Evolutionary conservation across 139 green algal genomes (phyloP), one percentile per base, ranked within the genome.

Genomic region (Mesotaenium endlicherianum): DNA sequence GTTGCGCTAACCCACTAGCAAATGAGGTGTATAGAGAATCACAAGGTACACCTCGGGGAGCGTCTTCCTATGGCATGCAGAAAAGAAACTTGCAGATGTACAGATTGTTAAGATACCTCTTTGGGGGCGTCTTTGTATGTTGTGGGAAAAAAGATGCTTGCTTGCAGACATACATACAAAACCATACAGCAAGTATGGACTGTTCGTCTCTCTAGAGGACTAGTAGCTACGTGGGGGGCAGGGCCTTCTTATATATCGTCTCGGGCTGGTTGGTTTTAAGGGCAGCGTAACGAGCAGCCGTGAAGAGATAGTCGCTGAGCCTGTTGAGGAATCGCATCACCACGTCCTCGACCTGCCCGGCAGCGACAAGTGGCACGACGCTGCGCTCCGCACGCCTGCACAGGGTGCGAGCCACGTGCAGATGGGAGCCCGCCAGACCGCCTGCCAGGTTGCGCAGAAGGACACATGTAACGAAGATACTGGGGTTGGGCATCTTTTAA

Each of bases 301-400:
- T 96, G 90, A 98, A 98, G 17, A 98, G 88, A 87, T 96, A 99
- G 91, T 99, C 96, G 60, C 91, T 96, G n/a, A 98, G 87, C 0
- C 96, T 87, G 87, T 99, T 98, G 8, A 98, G 76, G 80, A 93
- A 99, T 3, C 91, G 58, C 16, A 92, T 87, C 0, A 93, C 90
- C 16, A 58, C 40, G 0, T 72, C 81, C 31, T 82, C 57, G 3
- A 88, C 53, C 40, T 82, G 76, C 2, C 64, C 39, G 3, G 38
- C 77, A 5, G 2, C 41, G 16, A 84, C 77, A 55, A 98, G 82
- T 1, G 90, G 89, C 26, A 94, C 88, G 0, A 98, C 91, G 30
- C 81, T 88, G 1, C 95, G 90, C 90, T 98, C 95, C 8, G 96
- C 95, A 6, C 95, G 77, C 55, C 95, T 88, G 82, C 94, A 98